Evolutionary conservation across 1,284 basidiomycete species (phyloP), one percentile per base, ranked within the genome.

Genomic region (Tylopilus orsonianus): DNA sequence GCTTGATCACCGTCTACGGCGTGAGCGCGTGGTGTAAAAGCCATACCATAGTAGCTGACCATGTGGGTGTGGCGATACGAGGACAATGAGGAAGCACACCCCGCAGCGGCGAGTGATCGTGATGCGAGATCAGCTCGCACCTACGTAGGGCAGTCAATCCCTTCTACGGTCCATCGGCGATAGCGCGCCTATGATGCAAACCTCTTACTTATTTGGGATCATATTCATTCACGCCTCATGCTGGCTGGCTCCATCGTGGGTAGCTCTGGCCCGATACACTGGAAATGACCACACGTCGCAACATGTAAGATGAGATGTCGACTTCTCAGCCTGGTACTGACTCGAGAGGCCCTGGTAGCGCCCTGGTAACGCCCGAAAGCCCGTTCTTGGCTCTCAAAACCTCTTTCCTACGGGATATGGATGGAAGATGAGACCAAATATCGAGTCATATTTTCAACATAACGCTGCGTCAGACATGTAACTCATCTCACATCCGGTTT

Each of bases 61-160:
- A 58, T 23, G 29, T 46, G 37, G 36, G 20, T 14, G 38, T 27
- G 35, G 23, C 36, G 18, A 55, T 59, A 38, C n/a, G 37, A 41
- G 45, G 42, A 59, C 50, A 61, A 59, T 50, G 54, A 23, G 38
- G 59, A 58, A 58, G 54, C 42, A 36, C 42, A 14, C 49, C 46
- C 45, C 57, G 19, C 44, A 42, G 19, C 24, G 14, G 27, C 33
- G 41, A 57, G 27, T 29, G 42, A 55, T 54, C 47, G 46, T 38
- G 49, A 40, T 44, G 24, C 27, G 33, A 35, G 42, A 48, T 57
- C 55, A 54, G 13, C 29, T 27, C 26, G n/a, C 29, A 14, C 56
- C 37, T 24, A 42, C 44, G 41, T 30, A 14, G 46, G 57, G 27
- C 26, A 60, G 55, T 52, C 52, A 43, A 52, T 60, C 56, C 45